Percentiles rank a stretch among this genome's conserved stretches.
Evolutionary conservation across 169 alveolate genomes (phyloP).

Genomic region (Plasmodium cynomolgi): DNA sequence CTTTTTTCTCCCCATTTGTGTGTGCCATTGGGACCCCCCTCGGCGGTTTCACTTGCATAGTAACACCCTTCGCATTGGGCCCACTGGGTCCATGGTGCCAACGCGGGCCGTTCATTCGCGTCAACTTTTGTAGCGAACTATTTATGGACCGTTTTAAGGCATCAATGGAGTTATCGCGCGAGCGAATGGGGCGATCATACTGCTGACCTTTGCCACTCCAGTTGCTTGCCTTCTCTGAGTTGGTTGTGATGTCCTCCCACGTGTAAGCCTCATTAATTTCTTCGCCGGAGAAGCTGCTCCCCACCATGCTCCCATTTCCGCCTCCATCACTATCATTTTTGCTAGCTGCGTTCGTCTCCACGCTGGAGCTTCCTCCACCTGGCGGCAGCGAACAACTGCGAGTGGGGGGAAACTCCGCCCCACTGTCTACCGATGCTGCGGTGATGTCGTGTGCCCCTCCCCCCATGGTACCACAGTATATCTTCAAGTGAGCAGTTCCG

Average conservation of each 20-base stretch:
- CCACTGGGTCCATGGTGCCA: not conserved
- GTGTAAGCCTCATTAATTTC: not conserved
- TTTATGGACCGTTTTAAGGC: not conserved
- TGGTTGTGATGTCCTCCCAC: not conserved
- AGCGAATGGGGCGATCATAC: not conserved
- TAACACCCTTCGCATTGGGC: not conserved
- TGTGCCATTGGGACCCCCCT: not conserved
- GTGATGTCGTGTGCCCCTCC: not conserved
- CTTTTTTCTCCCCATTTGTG: not conserved
- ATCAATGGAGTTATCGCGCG: not conserved
- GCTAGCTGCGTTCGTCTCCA: not conserved
- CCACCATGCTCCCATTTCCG: not conserved
- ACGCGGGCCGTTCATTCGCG: not conserved
- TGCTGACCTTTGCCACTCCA: not conserved
- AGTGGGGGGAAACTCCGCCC: not conserved
- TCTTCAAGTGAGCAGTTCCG: slow-evolving; percentile 1
- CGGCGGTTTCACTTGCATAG: not conserved
- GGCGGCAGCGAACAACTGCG: not conserved
- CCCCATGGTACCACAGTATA: not conserved
- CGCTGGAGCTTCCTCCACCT: not conserved
- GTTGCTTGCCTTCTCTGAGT: not conserved
- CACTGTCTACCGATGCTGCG: not conserved
- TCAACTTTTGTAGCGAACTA: not conserved
- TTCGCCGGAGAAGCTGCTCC: not conserved
- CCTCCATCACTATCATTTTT: not conserved